phyloP scores from a whole-genome alignment of 805 yeast species.

The Ogataea corticis region DNA sequence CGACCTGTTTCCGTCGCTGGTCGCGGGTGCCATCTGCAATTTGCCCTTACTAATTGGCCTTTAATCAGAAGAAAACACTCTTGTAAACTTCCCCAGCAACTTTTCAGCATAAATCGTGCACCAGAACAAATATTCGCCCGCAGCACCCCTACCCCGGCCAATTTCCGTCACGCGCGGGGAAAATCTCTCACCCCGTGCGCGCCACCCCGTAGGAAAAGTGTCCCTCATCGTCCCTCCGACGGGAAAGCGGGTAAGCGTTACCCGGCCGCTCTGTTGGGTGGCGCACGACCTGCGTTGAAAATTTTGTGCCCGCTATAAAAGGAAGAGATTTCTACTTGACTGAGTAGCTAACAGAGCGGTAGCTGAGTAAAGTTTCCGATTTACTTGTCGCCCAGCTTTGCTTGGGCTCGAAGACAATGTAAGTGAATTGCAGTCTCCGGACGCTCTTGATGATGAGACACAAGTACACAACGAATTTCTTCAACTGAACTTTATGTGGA shows the following conservation, averaged over 20 bases:
- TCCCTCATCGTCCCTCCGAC: neutral
- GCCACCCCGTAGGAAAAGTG: neutral
- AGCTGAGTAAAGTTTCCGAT: too few relatives aligned
- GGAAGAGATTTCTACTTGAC: too few relatives aligned
- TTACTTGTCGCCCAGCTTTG: too few relatives aligned
- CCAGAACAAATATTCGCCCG: neutral
- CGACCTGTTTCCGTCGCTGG: conserved; percentile 1
- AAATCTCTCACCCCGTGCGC: neutral
- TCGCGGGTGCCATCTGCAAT: neutral
- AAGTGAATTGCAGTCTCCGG: neutral
- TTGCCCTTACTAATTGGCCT: neutral
- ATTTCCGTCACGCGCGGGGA: neutral
- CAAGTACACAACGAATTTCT: conserved; percentile 37
- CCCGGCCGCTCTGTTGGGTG: neutral
- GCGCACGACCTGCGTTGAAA: too few relatives aligned
- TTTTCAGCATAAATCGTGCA: neutral
- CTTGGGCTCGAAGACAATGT: too few relatives aligned
- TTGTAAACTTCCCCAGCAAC: neutral
- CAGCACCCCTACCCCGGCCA: neutral
- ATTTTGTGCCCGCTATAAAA: too few relatives aligned
- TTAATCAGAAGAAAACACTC: neutral
- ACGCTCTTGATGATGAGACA: conserved; percentile 27
- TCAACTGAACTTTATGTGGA: conserved; percentile 37
- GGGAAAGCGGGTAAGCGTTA: too few relatives aligned
- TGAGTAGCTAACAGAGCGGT: too few relatives aligned